Base-by-base conservation (phyloP, 805 yeast species). In the Suhomyces prunicola region DNA sequence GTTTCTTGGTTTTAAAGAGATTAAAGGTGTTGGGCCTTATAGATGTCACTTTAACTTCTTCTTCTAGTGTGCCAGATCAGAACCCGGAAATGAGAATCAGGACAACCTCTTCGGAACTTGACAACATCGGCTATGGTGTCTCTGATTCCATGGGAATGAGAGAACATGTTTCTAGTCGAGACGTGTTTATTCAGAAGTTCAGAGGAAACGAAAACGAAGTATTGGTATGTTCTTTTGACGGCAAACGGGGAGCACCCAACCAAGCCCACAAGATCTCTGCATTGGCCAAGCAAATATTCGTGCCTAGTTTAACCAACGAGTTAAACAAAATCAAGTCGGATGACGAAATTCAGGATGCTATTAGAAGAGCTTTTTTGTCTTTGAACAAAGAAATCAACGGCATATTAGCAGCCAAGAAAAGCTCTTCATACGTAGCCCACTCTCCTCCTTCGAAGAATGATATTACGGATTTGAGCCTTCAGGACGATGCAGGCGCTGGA, bases 1-100 rank as follows among this genome's bases (percentile, higher is more conserved):
- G 85, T 55, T 79, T 82, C 50, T 63, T 78, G 40, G 81, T 78
- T 1, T 73, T 94, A 64, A 85, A 87, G 49, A 78, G 88, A 40
- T 70, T 94, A 56, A 81, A 80, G 56, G 82, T 88, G 9, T 73
- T 94, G 48, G 97, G 98, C 0, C 76, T 94, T 56, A 90, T 94
- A 86, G 99, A 94, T 74, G 96, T 94, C 23, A 94, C 99, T 0
- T 79, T 93, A 56, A 90, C 96, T 1, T 87, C 96, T 0, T 87
- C 96, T 0, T 86, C 91, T 13, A 79, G 87, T 12, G 88, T 92
- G 6, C 98, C 97, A 7, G 98, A 93, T 69, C 97, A 92, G 68
- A 78, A 82, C 9, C 83, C 83, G 10, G 86, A 88, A 60, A 81
- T 88, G 59, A 87, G 99, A 72, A 87, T 94, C 17, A 83, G 99